These are phyloP conservation scores for Hygrophorus russula DNA, from an alignment of 768 basidiomycete genomes.

Conservation along the genomic window DNA sequence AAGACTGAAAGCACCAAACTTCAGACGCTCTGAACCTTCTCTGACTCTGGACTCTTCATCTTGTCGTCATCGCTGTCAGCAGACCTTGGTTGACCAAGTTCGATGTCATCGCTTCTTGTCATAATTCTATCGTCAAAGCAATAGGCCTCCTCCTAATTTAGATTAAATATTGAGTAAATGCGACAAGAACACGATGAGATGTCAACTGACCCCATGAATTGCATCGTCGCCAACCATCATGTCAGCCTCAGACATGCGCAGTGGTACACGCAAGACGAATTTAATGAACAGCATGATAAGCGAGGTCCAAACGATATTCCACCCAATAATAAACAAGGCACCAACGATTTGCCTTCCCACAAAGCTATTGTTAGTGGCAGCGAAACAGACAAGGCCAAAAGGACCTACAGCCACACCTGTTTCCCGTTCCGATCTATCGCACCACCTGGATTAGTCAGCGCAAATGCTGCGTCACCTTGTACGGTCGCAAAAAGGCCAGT, in stretches of 20 bases:
- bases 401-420: slow-evolving; percentile 3
- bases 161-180: neutral
- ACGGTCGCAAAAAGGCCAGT: slow-evolving; percentile 2
- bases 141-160: neutral
- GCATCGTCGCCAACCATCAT: neutral
- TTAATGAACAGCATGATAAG: slow-evolving; percentile 3
- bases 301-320: slow-evolving; percentile 3
- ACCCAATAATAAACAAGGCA: slow-evolving; percentile 1
- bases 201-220: neutral
- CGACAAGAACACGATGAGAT: neutral
- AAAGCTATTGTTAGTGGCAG: neutral
- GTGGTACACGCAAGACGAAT: slow-evolving; percentile 1
- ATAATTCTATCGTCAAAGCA: neutral
- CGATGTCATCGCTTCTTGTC: neutral
- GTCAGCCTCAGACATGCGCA: slow-evolving; percentile 2
- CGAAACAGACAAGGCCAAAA: neutral
- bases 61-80: neutral
- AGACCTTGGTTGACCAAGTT: neutral
- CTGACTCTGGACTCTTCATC: neutral
- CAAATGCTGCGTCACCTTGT: slow-evolving; percentile 2
- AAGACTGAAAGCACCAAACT: neutral
- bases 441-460: slow-evolving; percentile 1
- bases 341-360: slow-evolving; percentile 2
- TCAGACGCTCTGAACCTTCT: neutral
- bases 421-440: slow-evolving; percentile 1